Evolutionary conservation across 768 basidiomycete genomes (phyloP).

Genomic region (Naematelia encephala): DNA sequence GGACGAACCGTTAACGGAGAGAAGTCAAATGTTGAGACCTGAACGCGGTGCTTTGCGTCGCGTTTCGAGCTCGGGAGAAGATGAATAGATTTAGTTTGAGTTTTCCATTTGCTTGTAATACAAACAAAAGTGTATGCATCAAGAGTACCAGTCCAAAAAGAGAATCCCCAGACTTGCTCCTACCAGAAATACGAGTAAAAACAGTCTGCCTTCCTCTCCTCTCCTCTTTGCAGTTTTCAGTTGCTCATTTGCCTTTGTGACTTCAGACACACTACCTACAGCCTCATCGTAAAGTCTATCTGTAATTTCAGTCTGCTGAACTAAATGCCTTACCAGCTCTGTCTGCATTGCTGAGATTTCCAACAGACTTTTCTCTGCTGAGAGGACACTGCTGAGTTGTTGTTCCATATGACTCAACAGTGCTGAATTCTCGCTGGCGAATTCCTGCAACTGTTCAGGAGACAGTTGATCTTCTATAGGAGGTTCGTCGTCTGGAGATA

Average conservation of each 20-base stretch:
- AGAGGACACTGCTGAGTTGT: conserved; percentile 80
- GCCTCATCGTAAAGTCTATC: conserved; percentile 95
- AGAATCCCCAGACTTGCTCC: conserved; percentile 86
- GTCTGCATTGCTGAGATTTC: conserved; percentile 92
- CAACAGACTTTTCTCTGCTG: conserved; percentile 83
- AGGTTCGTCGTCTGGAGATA: conserved; percentile 71
- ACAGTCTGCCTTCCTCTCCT: conserved; percentile 80
- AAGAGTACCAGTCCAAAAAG: conserved; percentile 80
- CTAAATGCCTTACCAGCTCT: conserved; percentile 82
- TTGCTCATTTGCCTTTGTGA: conserved; percentile 86
- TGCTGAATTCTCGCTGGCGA: conserved; percentile 84
- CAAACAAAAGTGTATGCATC: neutral
- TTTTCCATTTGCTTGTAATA: no score
- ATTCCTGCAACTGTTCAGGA: conserved; percentile 67
- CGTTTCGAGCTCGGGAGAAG: neutral
- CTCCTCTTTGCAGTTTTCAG: conserved; percentile 82
- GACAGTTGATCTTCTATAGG: conserved; percentile 23
- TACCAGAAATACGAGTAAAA: conserved; percentile 84
- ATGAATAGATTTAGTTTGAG: no score
- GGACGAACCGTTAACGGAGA: conserved; percentile 4
- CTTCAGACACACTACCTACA: conserved; percentile 74
- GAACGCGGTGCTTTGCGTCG: neutral
- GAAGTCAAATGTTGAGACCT: neutral
- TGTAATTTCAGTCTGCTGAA: conserved; percentile 83
- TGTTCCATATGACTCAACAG: conserved; percentile 80